Evolutionary conservation across 306 rosid species (phyloP).

Genomic region (Sesbania bispinosa): DNA sequence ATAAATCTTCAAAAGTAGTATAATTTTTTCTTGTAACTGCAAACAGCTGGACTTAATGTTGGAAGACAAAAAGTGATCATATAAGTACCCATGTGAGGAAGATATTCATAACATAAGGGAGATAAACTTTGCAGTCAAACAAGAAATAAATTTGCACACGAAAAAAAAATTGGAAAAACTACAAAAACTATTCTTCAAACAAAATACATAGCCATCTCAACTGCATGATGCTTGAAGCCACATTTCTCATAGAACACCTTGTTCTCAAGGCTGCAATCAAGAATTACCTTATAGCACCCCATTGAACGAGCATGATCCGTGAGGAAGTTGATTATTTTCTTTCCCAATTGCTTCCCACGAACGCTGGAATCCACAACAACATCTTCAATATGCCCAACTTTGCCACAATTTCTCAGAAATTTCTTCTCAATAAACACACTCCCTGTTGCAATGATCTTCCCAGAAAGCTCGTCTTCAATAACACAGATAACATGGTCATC

Average conservation of each 20-base stretch:
- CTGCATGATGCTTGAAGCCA: slow-evolving; percentile 52
- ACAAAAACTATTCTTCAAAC: slow-evolving; percentile 19
- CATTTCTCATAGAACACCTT: slow-evolving; percentile 67
- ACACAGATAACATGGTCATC: slow-evolving; percentile 67
- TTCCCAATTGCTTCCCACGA: slow-evolving; percentile 53
- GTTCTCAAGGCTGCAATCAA: slow-evolving; percentile 66
- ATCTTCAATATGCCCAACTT: slow-evolving; percentile 76
- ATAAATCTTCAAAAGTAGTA: too few relatives aligned
- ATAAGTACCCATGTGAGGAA: too few relatives aligned
- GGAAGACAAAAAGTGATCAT: too few relatives aligned
- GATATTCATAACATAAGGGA: too few relatives aligned
- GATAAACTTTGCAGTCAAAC: too few relatives aligned
- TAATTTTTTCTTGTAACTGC: too few relatives aligned
- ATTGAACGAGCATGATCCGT: slow-evolving; percentile 52
- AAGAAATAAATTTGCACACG: too few relatives aligned
- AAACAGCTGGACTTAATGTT: too few relatives aligned
- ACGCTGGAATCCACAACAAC: slow-evolving; percentile 68
- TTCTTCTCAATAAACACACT: slow-evolving; percentile 55
- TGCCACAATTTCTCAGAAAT: slow-evolving; percentile 71
- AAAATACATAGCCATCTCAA: slow-evolving; percentile 80
- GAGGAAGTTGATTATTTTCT: slow-evolving; percentile 54
- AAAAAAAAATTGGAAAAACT: too few relatives aligned
- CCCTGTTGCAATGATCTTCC: slow-evolving; percentile 69
- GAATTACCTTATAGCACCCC: slow-evolving; percentile 86
- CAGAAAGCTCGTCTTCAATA: slow-evolving; percentile 48